Evolutionary conservation across 2,329 filamentous ascomycete species (phyloP), one percentile per base, ranked within the genome.

Genomic region (Colletotrichum salicis): DNA sequence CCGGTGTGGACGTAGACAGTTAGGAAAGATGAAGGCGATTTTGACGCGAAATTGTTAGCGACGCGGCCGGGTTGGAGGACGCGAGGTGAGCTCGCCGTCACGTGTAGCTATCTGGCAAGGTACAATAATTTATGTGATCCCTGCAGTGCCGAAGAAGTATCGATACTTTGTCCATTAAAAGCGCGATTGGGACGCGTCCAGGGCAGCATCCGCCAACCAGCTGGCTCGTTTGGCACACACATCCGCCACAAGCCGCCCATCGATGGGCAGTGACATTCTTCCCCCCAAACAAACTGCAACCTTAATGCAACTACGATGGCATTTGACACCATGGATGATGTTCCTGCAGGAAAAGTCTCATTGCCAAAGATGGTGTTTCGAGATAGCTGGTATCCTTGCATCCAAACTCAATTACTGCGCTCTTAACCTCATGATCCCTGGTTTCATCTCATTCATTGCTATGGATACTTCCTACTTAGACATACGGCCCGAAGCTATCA

Each of bases 1-100:
- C 54, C 19, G 15, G 15, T 41, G 55, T 33, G 19, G 41, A 22
- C 31, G 48, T 37, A 35, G 58, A 33, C 59, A 35, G 19, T 41
- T 48, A 19, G 15, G 19, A 48, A 33, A 29, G n/a, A 12, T 8
- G 57, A 35, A 61, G 69, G 69, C 59, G 65, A 69, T 37, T 60
- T 64, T 64, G 41, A 71, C 69, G 69, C 69, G 67, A 48, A 60
- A 55, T 56, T 54, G 64, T 60, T 60, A 58, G 54, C 59, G 64
- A 67, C 69, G 64, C 57, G 64, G 29, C 37, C 22, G 7, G 66
- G 57, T 27, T 27, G 64, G 45, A 29, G 35, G 35, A 55, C 61
- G 62, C 67, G 67, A 59, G 31, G 41, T 55, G n/a, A 48, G 64
- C 64, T 63, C 52, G 66, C 37, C 27, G 59, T 69, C 66, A 69